Evolutionary conservation across 192 early-diverging fungal species (phyloP).

Genomic region (Podila epigama): DNA sequence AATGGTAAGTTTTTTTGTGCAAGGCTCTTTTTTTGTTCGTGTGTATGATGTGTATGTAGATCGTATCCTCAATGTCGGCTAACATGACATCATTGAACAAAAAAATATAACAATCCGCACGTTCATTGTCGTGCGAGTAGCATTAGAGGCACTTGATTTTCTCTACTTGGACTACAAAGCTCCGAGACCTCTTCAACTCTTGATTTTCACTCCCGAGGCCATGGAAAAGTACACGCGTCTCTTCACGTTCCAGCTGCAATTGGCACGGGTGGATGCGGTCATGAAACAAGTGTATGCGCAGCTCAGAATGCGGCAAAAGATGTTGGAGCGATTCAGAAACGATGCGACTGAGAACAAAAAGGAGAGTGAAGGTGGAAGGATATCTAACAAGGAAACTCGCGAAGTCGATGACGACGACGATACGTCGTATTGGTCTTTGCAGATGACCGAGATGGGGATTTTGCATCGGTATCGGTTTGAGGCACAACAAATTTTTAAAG

Average conservation of each 20-base stretch:
- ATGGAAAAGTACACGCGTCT: constrained; percentile 56
- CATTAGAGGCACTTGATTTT: constrained; percentile 60
- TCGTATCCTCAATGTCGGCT: too few relatives aligned
- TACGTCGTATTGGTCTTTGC: background rate
- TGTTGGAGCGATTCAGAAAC: too few relatives aligned
- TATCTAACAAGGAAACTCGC: too few relatives aligned
- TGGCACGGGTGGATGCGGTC: constrained; percentile 43
- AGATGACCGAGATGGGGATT: constrained; percentile 14
- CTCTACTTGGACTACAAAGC: constrained; percentile 56
- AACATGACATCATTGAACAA: too few relatives aligned
- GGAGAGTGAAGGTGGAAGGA: too few relatives aligned
- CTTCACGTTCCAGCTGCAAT: constrained; percentile 56
- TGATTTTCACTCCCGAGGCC: constrained; percentile 48
- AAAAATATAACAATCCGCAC: too few relatives aligned
- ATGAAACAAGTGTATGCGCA: constrained; percentile 45
- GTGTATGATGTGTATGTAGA: too few relatives aligned
- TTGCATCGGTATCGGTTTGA: constrained; percentile 56
- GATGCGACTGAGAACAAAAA: too few relatives aligned
- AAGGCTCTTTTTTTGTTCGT: background rate
- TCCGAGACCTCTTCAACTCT: constrained; percentile 51
- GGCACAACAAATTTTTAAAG: constrained; percentile 55
- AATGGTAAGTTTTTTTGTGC: constrained; percentile 40
- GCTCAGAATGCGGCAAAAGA: constrained; percentile 29
- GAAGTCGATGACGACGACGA: background rate
- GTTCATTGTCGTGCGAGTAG: too few relatives aligned